Percentiles rank a stretch among this genome's conserved stretches.
phyloP scores from a whole-genome alignment of 2,329 filamentous ascomycete genomes.

The Chaetothyriales sp. region DNA sequence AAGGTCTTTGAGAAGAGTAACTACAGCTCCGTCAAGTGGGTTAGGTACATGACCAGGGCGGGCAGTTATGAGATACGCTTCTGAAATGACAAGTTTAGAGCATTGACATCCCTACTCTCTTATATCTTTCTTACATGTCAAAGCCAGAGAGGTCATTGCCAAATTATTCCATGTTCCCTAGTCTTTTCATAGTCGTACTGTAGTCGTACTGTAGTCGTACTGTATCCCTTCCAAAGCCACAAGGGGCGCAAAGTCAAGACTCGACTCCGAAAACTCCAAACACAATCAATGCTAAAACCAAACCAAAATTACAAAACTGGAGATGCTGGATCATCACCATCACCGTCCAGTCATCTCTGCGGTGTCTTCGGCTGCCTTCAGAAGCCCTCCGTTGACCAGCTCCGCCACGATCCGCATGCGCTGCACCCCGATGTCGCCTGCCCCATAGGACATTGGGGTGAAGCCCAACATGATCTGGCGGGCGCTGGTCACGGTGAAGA shows the following conservation, averaged over 20 bases:
- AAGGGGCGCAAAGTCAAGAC: background rate
- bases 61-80: constrained; percentile 95
- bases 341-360: background rate
- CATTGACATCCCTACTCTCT: too few relatives aligned
- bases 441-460: constrained; percentile 27
- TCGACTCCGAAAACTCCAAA: too few relatives aligned
- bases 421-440: constrained; percentile 26
- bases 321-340: background rate
- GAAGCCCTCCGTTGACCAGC: constrained; percentile 19
- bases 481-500: constrained; percentile 34
- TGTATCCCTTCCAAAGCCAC: background rate
- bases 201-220: too few relatives aligned
- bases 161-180: too few relatives aligned
- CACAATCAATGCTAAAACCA: too few relatives aligned
- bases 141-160: too few relatives aligned
- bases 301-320: background rate
- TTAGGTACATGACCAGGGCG: constrained; percentile 94
- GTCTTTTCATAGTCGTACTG: too few relatives aligned
- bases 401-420: constrained; percentile 34
- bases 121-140: too few relatives aligned
- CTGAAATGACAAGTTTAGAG: constrained; percentile 2
- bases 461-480: constrained; percentile 32
- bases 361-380: background rate
- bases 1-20: constrained; percentile 99
- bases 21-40: constrained; percentile 98